Evolutionary conservation across 805 yeast species (phyloP), one percentile per base, ranked within the genome.

Genomic region (Kodamaea restingae): DNA sequence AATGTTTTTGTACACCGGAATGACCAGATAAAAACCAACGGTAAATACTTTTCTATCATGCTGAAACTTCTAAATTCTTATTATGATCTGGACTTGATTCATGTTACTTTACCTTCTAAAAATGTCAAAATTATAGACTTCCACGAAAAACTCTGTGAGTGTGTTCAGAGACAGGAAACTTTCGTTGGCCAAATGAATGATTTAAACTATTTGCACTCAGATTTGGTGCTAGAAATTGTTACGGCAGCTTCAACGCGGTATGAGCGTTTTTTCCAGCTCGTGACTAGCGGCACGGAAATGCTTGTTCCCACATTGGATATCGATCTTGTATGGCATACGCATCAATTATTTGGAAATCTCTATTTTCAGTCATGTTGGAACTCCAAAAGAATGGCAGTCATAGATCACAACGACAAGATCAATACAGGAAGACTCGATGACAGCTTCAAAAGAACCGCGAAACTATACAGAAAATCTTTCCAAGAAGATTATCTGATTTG

Each of bases 311-410:
- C 60, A 4, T 43, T 58, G 32, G 61, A 58, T 27, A 54, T 58
- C 25, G 61, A 56, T 26, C 41, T 58, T 29, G 33, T 54, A 3
- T 56, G 63, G 63, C 59, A 51, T 31, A 58, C 63, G 3, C 60
- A 58, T 35, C 58, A 53, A 26, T 41, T 57, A 10, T 30, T 45
- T 5, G 35, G 43, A 35, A 33, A 34, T 29, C 25, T 33, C 17
- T 55, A 56, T 34, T 43, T 48, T 26, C 14, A n/a, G 2, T 44
- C 43, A 24, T 45, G 52, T 35, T 26, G 43, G 8, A 51, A 7
- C 14, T 44, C 27, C 45, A 39, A 20, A 14, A 21, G 50, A 56
- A 30, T 22, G 30, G 28, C 25, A 33, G 45, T 39, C 35, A 35
- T 36, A 14, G 39, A 36, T 21, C 39, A 36, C 25, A 21, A 28